Base-by-base conservation (phyloP, 2,329 filamentous ascomycete genomes). In the Cordyceps militaris region DNA sequence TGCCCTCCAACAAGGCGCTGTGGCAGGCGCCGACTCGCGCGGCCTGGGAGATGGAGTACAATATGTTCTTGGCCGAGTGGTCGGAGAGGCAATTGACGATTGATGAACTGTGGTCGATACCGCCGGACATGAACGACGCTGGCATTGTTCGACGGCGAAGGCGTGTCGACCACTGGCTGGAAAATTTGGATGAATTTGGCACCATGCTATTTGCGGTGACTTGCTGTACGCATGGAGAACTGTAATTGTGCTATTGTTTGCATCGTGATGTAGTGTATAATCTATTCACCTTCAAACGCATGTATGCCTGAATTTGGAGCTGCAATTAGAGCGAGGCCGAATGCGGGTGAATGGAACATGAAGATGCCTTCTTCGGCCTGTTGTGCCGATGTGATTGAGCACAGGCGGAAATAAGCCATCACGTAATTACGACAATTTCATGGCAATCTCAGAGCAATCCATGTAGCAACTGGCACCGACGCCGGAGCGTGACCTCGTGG, bases 121-220 rank as follows among this genome's bases (percentile, higher is more conserved):
- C 70, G 2, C 30, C 56, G 0, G 67, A 68, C 1, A 56, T 73
- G 10, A 64, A 68, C 19, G 69, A 72, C 6, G 57, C 62, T 0
- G 66, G 64, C 0, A 56, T 73, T n/a, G 48, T 60, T 0, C 60
- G 66, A 21, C 70, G 71, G 50, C 69, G 68, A 1, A 58, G 62
- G 11, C 71, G 76, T 47, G 71, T 80, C 1, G 76, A 79, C 28
- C 65, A 63, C 19, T 83, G 81, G 80, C 57, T 83, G 6, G 73
- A 78, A 53, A 64, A 66, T 16, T 66, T 79, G 1, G 80, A 83
- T 62, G 79, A 80, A 50, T 82, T 76, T 64, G 79, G 80, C 1
- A 79, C 73, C 21, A 78, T 80, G 76, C 51, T 83, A 1, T 82
- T 78, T 61, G 71, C 76, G 0, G 74, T 80, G 0, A 76, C 74